Evolutionary conservation across 2,329 filamentous ascomycete species (phyloP), one percentile per base, ranked within the genome.

Genomic region (Zymoseptoria ardabiliae): DNA sequence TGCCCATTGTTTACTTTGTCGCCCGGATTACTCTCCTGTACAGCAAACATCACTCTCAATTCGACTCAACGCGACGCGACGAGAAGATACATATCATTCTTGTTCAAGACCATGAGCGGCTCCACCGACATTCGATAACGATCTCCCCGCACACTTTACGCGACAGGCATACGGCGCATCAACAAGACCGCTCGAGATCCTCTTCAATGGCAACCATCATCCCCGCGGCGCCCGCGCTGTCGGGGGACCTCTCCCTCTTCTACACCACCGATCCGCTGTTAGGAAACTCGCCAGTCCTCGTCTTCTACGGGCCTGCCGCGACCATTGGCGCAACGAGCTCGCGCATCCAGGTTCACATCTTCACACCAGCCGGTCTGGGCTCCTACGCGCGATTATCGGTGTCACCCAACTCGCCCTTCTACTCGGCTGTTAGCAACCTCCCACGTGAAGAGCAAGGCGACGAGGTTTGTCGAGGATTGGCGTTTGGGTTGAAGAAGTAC

Each of bases 391-490:
- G 93, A 69, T 85, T 99, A 66, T 96, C 93, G 61, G 87, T 97
- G 65, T 95, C 93, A 22, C 94, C 94, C 51, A 95, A 89, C 70
- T 96, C 93, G 53, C 86, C 91, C 55, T 88, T 95, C 70, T 97
- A 97, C 75, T 84, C 86, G 66, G 93, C 92, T 57, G 94, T 99
- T 73, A 87, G 90, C 72, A 86, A 92, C 73, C 82, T 99, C 50
- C 91, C 94, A 50, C 88, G 91, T 71, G 93, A 97, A 72, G 91
- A 92, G 75, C 94, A 97, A 78, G 93, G 93, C 69, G 93, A 97
- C 73, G 93, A 97, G 75, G 82, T 96, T 65, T 95, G 89, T 75
- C 87, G 94, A 52, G 94, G 88, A 19, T 82, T 99, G 58, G 94
- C 93, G 53, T 96, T 97, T 74, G 91, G 90, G 58, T 81, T 99